Evolutionary conservation across 75 land plant genomes (phyloP).

Genomic region (Picea glauca): DNA sequence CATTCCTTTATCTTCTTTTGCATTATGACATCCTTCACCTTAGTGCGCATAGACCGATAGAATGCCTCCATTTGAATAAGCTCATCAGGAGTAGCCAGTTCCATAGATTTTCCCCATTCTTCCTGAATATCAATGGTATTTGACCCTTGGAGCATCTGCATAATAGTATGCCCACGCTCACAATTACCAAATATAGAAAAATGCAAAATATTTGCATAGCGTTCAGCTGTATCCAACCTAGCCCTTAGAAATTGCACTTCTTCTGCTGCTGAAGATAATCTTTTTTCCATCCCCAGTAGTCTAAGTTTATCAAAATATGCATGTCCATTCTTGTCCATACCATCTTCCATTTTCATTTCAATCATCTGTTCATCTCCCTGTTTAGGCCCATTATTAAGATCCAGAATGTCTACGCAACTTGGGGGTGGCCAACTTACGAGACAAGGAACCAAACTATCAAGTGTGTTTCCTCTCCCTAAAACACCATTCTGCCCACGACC

Average conservation of each 20-base stretch:
- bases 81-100: slow-evolving; percentile 41
- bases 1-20: slow-evolving; percentile 57
- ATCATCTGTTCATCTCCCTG: not conserved
- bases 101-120: slow-evolving; percentile 61
- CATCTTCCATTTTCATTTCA: slow-evolving; percentile 8
- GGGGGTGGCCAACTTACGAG: slow-evolving; percentile 63
- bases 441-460: slow-evolving; percentile 49
- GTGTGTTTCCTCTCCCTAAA: slow-evolving; percentile 52
- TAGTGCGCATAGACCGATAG: slow-evolving; percentile 50
- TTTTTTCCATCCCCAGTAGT: slow-evolving; percentile 16
- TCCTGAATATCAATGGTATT: slow-evolving; percentile 33
- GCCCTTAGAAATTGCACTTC: slow-evolving; percentile 38
- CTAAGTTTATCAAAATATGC: slow-evolving; percentile 7
- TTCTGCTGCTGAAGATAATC: slow-evolving; percentile 24
- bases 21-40: slow-evolving; percentile 60
- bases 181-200: slow-evolving; percentile 60
- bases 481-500: slow-evolving; percentile 81
- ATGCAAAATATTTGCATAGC: slow-evolving; percentile 60
- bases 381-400: slow-evolving; percentile 7
- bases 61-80: slow-evolving; percentile 60
- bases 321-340: not conserved
- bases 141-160: slow-evolving; percentile 9
- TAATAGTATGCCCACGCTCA: slow-evolving; percentile 31
- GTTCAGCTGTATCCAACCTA: slow-evolving; percentile 41
- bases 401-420: not conserved